Percentiles rank a stretch among this genome's conserved stretches.
Conservation (phyloP, 306 rosid species). For the Ammopiptanthus mongolicus region DNA sequence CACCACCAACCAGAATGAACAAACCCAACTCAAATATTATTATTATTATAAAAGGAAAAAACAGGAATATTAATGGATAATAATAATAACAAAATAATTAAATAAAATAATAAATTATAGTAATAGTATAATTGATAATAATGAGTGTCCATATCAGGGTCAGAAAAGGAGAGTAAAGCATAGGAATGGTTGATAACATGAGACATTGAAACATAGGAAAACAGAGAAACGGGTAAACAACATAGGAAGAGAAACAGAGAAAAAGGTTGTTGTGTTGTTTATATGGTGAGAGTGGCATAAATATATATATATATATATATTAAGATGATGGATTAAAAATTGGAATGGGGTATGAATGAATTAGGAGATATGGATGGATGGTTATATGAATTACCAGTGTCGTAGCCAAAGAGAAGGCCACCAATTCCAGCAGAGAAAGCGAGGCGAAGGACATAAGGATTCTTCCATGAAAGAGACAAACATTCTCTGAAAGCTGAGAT, state of each 20-base stretch:
- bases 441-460: slow-evolving; percentile 42
- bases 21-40: too few relatives aligned
- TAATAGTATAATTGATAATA: not conserved
- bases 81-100: not conserved
- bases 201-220: not conserved
- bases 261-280: not conserved
- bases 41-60: not conserved
- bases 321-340: too few relatives aligned
- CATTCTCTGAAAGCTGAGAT: slow-evolving; percentile 42
- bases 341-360: too few relatives aligned
- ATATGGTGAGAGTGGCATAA: not conserved
- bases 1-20: not conserved
- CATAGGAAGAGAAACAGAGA: not conserved
- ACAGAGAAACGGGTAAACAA: not conserved
- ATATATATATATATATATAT: too few relatives aligned
- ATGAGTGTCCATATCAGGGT: not conserved
- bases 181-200: not conserved
- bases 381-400: slow-evolving; percentile 23
- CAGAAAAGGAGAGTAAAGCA: not conserved
- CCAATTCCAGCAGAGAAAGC: slow-evolving; percentile 54
- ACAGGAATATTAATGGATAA: not conserved
- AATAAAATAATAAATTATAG: not conserved
- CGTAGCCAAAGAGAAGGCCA: slow-evolving; percentile 47
- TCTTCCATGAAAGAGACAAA: slow-evolving; percentile 35
- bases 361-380: too few relatives aligned